Evolutionary conservation across 2,329 filamentous ascomycete genomes (phyloP), one percentile per base, ranked within the genome.

Genomic region (Camillea tinctor): DNA sequence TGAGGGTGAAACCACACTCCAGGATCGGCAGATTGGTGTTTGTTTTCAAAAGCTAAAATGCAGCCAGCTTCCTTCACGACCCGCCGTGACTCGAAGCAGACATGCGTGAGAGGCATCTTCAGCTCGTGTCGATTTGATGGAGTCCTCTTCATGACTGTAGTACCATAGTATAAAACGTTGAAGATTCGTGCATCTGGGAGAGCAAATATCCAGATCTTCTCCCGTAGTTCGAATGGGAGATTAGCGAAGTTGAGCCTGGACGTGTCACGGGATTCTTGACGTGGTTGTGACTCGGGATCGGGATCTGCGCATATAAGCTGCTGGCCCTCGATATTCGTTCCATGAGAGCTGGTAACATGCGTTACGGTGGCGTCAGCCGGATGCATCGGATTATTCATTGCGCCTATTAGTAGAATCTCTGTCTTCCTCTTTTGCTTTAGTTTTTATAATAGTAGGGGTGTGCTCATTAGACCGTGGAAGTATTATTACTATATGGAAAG

Each of bases 1-100:
- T 44, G 54, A 1, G 69, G 70, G 22, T 72, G 58, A 50, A 69
- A 72, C 66, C 68, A 72, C 5, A 72, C 63, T 3, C 70, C 71
- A 0, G 69, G 60, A n/a, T 72, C 70, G 15, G 60, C 59, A 0
- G 66, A 60, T n/a, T 67, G 52, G 30, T 71, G 64, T 49, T 69
- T 66, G 48, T 72, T 67, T 17, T 64, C 62, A 54, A 72, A 72
- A 3, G 66, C 65, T 51, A 72, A 60, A 2, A 63, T 52, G 52
- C 72, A 72, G 2, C 70, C 69, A 4, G 68, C 60, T 26, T 68
- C 63, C 49, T 55, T 52, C 20, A 72, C 68, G 21, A 68, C 53
- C 54, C 67, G 65, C 23, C 70, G 65, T 30, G 70, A 66, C 60
- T 71, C 71, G 50, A 62, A 69, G 60, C 71, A 71, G 50, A 66